Base-by-base conservation (phyloP, 257 asterid species). In the Rehmannia glutinosa region DNA sequence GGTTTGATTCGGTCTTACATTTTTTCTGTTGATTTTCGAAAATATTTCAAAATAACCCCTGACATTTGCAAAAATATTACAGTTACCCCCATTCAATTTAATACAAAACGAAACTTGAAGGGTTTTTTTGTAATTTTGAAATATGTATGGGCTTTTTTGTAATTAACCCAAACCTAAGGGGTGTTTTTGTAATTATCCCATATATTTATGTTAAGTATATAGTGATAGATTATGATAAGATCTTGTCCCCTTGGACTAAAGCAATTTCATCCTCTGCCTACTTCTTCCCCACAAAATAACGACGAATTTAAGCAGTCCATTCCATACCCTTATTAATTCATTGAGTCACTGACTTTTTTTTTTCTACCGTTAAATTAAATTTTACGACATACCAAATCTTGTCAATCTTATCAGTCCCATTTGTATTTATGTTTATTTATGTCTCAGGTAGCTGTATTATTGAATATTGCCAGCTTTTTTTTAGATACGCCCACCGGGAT, bases 201-300 rank as follows among this genome's bases (percentile, higher is more conserved):
- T 12, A 11, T 19, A 27, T 27, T 8, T 12, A 13, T 21, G 36
- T 21, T 43, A n/a, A 24, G 9, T 47, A 12, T 47, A 21, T 17
- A 61, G 7, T 52, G 60, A 27, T 66, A 81, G 86, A 80, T 83
- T 69, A 57, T 74, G 86, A 74, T 76, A 78, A 83, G 84, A 83
- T 83, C 72, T 69, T 83, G 86, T 80, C 79, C 64, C 77, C 71
- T 66, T 47, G 57, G 81, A 32, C 32, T 41, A 55, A 53, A 39
- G 49, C 70, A 59, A 27, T 13, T 51, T 42, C 30, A 3, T 33
- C 42, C 51, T 28, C 24, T 68, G 38, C 33, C 59, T 23, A 23
- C n/a, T 2, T 30, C 69, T 27, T 16, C 28, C 38, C 69, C 13
- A 36, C 78, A 65, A 9, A 57, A 53, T 59, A 71, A 64, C 65